These are phyloP conservation scores for Entonaema liquescens DNA, from an alignment of 495 filamentous ascomycete genomes.

Conservation along the genomic window DNA sequence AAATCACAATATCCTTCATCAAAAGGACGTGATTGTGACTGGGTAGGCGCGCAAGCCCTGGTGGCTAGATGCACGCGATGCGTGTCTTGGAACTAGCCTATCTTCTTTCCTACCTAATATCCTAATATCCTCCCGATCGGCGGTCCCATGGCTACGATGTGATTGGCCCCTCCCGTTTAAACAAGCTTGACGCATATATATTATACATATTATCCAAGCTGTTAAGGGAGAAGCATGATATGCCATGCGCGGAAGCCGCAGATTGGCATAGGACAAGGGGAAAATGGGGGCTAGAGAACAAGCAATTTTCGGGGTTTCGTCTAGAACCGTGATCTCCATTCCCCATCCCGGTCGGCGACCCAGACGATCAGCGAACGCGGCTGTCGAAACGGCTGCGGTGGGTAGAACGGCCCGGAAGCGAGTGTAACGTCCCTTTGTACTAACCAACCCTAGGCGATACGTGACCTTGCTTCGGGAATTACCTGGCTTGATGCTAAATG, in stretches of 20 bases:
- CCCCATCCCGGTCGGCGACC: constrained; percentile 39
- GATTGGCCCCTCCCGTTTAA: constrained; percentile 24
- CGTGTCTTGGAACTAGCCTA: constrained; percentile 35
- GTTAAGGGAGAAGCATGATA: neutral
- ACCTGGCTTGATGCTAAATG: constrained; percentile 7
- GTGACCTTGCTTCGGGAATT: constrained; percentile 28
- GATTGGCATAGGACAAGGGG: constrained; percentile 3
- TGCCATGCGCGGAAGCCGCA: constrained; percentile 23
- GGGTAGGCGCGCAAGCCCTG: constrained; percentile 4
- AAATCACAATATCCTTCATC: constrained; percentile 19
- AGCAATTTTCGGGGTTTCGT: constrained; percentile 37
- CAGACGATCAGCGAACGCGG: constrained; percentile 40
- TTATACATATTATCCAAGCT: constrained; percentile 8
- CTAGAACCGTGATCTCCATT: constrained; percentile 30
- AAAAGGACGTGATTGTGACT: constrained; percentile 30
- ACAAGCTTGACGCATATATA: constrained; percentile 26
- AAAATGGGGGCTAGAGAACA: neutral
- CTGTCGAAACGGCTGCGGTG: constrained; percentile 43
- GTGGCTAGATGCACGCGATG: constrained; percentile 40
- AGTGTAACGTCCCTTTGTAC: constrained; percentile 37
- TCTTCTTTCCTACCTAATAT: constrained; percentile 1
- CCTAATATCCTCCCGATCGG: constrained; percentile 31
- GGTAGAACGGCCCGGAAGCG: constrained; percentile 40
- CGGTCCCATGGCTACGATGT: constrained; percentile 9
- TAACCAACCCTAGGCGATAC: constrained; percentile 17